Evolutionary conservation across 768 basidiomycete species (phyloP).

Genomic region (Amanita pallidorosea): DNA sequence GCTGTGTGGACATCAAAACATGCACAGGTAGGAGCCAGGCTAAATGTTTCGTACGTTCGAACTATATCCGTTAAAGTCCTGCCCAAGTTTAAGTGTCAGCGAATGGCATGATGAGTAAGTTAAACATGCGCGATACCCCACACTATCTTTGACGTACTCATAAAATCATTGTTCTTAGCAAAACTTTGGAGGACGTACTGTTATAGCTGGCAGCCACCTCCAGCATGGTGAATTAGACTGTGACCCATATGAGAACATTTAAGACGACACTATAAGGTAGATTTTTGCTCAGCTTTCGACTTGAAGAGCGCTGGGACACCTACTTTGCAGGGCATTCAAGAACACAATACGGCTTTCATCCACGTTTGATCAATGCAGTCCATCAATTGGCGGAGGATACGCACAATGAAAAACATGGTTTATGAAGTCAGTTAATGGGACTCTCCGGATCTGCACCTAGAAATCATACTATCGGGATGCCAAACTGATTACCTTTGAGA

Average conservation of each 20-base stretch:
- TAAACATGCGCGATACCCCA: constrained; percentile 59
- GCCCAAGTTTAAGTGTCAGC: not conserved
- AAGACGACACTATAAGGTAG: constrained; percentile 18
- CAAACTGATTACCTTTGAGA: constrained; percentile 50
- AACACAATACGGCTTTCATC: constrained; percentile 44
- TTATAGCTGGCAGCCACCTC: constrained; percentile 59
- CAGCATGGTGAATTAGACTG: not conserved
- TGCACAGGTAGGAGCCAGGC: not conserved
- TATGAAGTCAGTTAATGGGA: constrained; percentile 12
- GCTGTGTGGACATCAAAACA: not conserved
- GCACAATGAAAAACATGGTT: constrained; percentile 65
- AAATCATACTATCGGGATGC: constrained; percentile 45
- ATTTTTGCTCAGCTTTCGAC: constrained; percentile 4
- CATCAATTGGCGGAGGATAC: constrained; percentile 11
- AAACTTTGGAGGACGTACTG: constrained; percentile 25
- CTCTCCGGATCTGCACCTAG: not conserved
- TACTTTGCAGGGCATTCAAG: constrained; percentile 69
- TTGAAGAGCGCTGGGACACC: constrained; percentile 7
- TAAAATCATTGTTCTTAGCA: not conserved
- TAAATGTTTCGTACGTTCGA: constrained; percentile 33
- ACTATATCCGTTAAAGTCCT: constrained; percentile 62
- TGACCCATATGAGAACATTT: no score
- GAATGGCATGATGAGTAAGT: not conserved
- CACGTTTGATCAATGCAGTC: not conserved
- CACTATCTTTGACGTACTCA: constrained; percentile 26